Base-by-base conservation (phyloP, 805 yeast species). In the Saturnispora hagleri region DNA sequence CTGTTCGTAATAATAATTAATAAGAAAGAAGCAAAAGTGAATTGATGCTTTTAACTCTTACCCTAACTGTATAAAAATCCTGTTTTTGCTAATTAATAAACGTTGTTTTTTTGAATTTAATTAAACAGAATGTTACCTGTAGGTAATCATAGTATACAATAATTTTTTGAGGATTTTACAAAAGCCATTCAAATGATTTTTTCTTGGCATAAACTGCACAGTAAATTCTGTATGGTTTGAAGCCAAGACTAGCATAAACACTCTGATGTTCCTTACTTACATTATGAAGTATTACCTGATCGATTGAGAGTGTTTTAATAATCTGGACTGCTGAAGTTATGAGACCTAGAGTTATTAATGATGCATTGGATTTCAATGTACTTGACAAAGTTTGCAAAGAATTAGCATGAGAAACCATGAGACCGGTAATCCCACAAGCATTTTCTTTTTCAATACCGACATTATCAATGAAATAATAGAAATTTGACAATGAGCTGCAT, bases 371-470 rank as follows among this genome's bases (percentile, higher is more conserved):
- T n/a, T 18, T 24, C 5, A 22, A n/a, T 17, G 7, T 15, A 24
- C 17, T 17, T 33, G 24, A 15, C 5, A 44, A 22, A 12, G 7
- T 13, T 26, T 45, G 5, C 15, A 33, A 38, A 3, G 6, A 38
- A 28, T 77, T 77, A 43, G 70, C 69, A 18, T 79, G 77, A 55
- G 79, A 82, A 26, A 78, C 74, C 31, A 79, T 70, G 2, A 80
- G 71, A 4, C 80, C 81, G 13, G 78, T 66, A 10, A 80, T 65
- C 1, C 80, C 81, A 7, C 81, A 81, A n/a, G 75, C 65, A 36
- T 58, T 55, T 6, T 53, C 54, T 5, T 33, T 34, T 5, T 44
- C 12, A 2, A 20, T 15, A 5, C 43, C 57, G 26, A 70, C 67
- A 55, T 72, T 73, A 34, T 75, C 76, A 48, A 80, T 66, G 57